Evolutionary conservation across 805 yeast species (phyloP).

Genomic region (Saturnispora serradocipensis): DNA sequence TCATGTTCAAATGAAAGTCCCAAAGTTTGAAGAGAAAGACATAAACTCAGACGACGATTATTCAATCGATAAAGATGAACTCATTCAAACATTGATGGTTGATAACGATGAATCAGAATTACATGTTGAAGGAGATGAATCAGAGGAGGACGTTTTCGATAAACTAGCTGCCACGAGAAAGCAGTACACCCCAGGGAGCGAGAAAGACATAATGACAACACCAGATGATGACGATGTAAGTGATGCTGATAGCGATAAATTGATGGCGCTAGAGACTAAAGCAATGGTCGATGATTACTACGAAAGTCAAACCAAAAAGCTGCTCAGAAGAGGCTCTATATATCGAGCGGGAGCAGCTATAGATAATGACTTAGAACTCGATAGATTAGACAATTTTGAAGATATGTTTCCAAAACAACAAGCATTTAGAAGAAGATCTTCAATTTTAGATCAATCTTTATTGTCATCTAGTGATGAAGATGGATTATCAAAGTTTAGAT

Average conservation of each 20-base stretch:
- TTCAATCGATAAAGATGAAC: constrained; percentile 43
- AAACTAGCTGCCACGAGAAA: constrained; percentile 12
- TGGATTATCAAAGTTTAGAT: constrained; percentile 13
- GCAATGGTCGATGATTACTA: constrained; percentile 34
- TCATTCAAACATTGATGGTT: constrained; percentile 30
- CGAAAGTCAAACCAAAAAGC: constrained; percentile 10
- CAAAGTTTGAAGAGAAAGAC: constrained; percentile 38
- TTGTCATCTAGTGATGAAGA: constrained; percentile 17
- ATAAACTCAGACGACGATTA: constrained; percentile 55
- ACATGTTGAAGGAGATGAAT: constrained; percentile 27
- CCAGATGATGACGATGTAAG: constrained; percentile 5
- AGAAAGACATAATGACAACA: constrained; percentile 13
- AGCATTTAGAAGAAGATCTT: constrained; percentile 30
- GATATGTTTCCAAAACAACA: constrained; percentile 16
- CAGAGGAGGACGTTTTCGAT: constrained; percentile 29
- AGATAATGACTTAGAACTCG: constrained; percentile 25
- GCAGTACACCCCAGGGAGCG: constrained; percentile 8
- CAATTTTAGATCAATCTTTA: constrained; percentile 34
- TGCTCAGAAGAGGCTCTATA: constrained; percentile 14
- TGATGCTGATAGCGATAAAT: constrained; percentile 25
- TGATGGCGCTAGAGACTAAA: constrained; percentile 34
- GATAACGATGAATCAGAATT: constrained; percentile 32
- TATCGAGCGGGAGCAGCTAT: constrained; percentile 28
- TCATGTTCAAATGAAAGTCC: constrained; percentile 35
- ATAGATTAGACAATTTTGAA: constrained; percentile 13